Base-by-base conservation (phyloP, 129 eudicot species). In the Centaurea solstitialis region DNA sequence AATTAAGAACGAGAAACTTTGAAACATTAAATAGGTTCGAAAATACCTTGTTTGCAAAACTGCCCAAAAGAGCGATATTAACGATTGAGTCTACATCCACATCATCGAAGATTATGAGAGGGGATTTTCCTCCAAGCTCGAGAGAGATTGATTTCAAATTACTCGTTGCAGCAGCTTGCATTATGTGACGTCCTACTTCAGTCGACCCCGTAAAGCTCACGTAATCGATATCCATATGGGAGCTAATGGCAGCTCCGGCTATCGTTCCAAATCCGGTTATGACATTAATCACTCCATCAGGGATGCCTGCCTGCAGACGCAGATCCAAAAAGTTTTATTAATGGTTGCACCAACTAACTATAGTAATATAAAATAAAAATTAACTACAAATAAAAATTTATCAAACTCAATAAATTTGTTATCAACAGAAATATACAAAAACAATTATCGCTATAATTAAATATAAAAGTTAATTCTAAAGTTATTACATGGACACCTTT, bases 71-170 rank as follows among this genome's bases (percentile, higher is more conserved):
- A 83, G 93, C 98, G 73, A 94, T 89, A 62, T 81, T 74, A 1
- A 85, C 89, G 0, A 86, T 87, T 50, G 72, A 74, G 37, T 95
- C 97, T 64, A 93, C 89, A 67, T 93, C 98, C 61, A 88, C 98
- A 79, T 95, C 99, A 47, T 93, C 93, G 20, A 91, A 95, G 9
- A 95, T 75, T 17, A 95, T 85, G 71, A 95, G 82, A 10, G 99
- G 99, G 35, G 93, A 89, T 76, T 95, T 95, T 30, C 99, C 98
- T 76, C 99, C 99, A 7, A 95, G 90, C 75, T 95, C 99, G 26
- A 95, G 90, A n/a, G 94, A 75, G 40, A 95, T 95, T 0, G 93
- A 68, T 85, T 95, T 95, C 84, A 95, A 81, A 86, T 95, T 95
- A 87, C 99, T 95, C 5, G 70, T 76, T 18, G 99, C 99, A 12